Percentiles rank a stretch among this genome's conserved stretches.
phyloP scores from a whole-genome alignment of 163 green algal species.

The Smithsoniella earleae region DNA sequence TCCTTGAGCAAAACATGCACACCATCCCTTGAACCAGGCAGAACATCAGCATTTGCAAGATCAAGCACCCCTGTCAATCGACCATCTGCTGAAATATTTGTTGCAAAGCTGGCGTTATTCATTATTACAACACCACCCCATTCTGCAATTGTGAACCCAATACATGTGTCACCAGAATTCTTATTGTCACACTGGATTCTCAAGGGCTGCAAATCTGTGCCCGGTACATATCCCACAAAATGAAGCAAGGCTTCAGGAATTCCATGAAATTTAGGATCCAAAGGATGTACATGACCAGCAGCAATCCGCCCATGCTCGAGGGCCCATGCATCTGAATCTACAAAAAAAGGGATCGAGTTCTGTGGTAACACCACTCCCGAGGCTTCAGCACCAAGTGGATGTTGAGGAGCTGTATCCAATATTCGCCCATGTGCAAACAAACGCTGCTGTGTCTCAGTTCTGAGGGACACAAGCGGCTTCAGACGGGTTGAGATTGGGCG shows the following conservation, averaged over 20 bases:
- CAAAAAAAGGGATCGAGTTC: not conserved
- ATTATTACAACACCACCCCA: constrained; percentile 7
- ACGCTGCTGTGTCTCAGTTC: not conserved
- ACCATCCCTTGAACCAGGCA: not conserved
- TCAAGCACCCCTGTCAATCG: not conserved
- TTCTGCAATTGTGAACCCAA: not conserved
- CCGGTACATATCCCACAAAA: constrained; percentile 14
- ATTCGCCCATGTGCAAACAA: not conserved
- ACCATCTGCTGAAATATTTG: not conserved
- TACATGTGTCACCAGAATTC: not conserved
- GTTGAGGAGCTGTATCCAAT: not conserved
- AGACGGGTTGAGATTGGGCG: not conserved
- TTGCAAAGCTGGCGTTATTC: not conserved
- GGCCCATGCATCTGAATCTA: constrained; percentile 19
- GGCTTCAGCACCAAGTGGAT: not conserved
- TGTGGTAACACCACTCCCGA: not conserved
- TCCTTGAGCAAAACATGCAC: not conserved
- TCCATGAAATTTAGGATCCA: not conserved
- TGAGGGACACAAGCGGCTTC: not conserved
- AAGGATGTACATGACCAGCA: constrained; percentile 4
- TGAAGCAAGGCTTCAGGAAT: constrained; percentile 17
- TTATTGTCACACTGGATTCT: not conserved
- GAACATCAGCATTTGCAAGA: not conserved
- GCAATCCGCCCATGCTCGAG: constrained; percentile 3
- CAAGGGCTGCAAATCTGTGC: not conserved